These are phyloP conservation scores for Collybiopsis confluens DNA, from an alignment of 768 basidiomycete species.

Conservation along the genomic window DNA sequence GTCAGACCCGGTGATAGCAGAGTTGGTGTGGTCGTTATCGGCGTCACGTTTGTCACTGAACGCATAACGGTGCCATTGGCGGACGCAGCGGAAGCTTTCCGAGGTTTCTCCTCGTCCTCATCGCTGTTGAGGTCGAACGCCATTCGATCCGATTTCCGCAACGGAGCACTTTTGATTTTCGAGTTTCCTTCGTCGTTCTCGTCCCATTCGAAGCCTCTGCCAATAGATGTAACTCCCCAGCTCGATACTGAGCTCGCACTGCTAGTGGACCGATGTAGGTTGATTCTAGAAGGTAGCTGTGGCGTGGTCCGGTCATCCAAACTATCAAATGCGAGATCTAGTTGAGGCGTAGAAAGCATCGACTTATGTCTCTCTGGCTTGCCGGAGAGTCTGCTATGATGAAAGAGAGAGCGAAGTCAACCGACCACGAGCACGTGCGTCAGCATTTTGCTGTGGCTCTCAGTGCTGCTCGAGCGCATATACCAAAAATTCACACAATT, in stretches of 20 bases:
- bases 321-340: slow-evolving; percentile 64
- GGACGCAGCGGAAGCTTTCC: slow-evolving; percentile 6
- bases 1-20: slow-evolving; percentile 22
- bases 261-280: slow-evolving; percentile 43
- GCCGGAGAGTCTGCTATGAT: neutral
- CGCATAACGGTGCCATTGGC: slow-evolving; percentile 12
- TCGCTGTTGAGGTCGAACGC: slow-evolving; percentile 8
- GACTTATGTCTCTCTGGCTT: slow-evolving; percentile 1
- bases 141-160: neutral
- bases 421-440: neutral
- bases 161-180: neutral
- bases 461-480: no score
- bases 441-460: no score
- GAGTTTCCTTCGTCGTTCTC: slow-evolving; percentile 28
- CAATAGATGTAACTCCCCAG: slow-evolving; percentile 84
- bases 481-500: no score
- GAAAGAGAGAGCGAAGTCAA: neutral
- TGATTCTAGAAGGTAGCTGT: slow-evolving; percentile 39
- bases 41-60: slow-evolving; percentile 12
- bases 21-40: slow-evolving; percentile 5
- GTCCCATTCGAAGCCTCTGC: slow-evolving; percentile 78
- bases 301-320: slow-evolving; percentile 67
- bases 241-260: slow-evolving; percentile 53
- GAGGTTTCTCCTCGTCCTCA: slow-evolving; percentile 3
- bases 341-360: slow-evolving; percentile 58